Evolutionary conservation across 78 protist genomes (phyloP).

Genomic region (Anaeramoeba flamelloides): DNA sequence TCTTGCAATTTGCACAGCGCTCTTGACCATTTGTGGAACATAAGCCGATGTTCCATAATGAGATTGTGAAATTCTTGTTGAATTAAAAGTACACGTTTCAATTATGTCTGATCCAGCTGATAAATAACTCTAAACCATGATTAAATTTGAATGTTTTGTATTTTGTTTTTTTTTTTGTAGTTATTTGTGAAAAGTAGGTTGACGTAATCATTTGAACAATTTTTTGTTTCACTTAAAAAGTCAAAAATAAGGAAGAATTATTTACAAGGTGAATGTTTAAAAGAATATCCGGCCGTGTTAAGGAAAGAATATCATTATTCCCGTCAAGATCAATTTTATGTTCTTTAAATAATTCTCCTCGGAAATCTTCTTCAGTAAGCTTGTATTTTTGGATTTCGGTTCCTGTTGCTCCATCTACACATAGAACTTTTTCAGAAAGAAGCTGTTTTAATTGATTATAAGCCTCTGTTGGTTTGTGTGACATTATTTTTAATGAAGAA

Average conservation of each 20-base stretch:
- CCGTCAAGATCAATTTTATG: slow-evolving; percentile 75
- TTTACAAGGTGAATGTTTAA: slow-evolving; percentile 64
- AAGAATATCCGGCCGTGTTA: slow-evolving; percentile 76
- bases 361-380: slow-evolving; percentile 74
- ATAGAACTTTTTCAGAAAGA: too few relatives aligned
- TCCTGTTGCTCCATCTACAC: too few relatives aligned
- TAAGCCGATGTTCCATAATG: slow-evolving; percentile 69
- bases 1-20: slow-evolving; percentile 2
- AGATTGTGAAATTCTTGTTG: slow-evolving; percentile 70
- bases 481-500: too few relatives aligned
- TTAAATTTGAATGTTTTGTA: too few relatives aligned
- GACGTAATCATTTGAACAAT: too few relatives aligned
- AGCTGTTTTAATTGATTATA: too few relatives aligned
- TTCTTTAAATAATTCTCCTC: slow-evolving; percentile 54
- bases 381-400: slow-evolving; percentile 71
- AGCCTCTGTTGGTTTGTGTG: too few relatives aligned
- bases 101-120: slow-evolving; percentile 91
- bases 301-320: slow-evolving; percentile 79
- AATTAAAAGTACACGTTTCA: slow-evolving; percentile 91
- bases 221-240: too few relatives aligned
- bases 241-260: too few relatives aligned
- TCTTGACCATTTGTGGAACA: slow-evolving; percentile 14
- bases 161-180: too few relatives aligned
- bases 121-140: slow-evolving; percentile 52
- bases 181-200: too few relatives aligned